Conservation (phyloP, 441 rosid species). For the Hura crepitans region DNA sequence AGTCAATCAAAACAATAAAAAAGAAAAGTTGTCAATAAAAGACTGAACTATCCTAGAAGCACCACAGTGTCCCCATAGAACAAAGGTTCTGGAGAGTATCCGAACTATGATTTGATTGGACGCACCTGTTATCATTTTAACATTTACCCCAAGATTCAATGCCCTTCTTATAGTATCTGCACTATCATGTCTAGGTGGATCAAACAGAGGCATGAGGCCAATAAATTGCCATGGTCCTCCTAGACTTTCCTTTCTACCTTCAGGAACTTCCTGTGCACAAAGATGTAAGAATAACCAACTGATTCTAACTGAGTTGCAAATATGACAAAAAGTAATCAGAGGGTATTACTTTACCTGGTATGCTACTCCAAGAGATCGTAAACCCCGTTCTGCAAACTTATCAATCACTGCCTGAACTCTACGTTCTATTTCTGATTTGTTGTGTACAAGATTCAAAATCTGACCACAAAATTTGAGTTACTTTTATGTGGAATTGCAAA, state of each 20-base stretch:
- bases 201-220: constrained; percentile 74
- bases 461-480: neutral
- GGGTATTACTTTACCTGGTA: constrained; percentile 35
- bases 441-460: too few relatives aligned
- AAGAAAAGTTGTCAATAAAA: neutral
- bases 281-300: neutral
- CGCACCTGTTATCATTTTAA: constrained; percentile 85
- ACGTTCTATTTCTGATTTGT: constrained; percentile 3
- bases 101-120: neutral
- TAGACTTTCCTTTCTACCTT: constrained; percentile 55
- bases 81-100: neutral
- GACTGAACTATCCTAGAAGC: neutral
- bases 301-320: neutral
- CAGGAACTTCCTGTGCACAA: constrained; percentile 45
- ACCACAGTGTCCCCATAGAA: neutral
- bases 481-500: neutral
- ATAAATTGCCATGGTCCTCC: constrained; percentile 79
- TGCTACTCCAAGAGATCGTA: constrained; percentile 53
- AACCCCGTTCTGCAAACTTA: constrained; percentile 67
- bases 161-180: constrained; percentile 82
- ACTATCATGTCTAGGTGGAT: constrained; percentile 86
- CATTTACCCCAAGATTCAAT: constrained; percentile 77
- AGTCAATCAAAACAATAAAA: neutral
- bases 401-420: constrained; percentile 51
- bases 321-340: neutral